Percentiles rank a stretch among this genome's conserved stretches.
These are phyloP conservation scores for Penicillium sp. DNA, from an alignment of 2,329 filamentous ascomycete species.

Conservation along the genomic window DNA sequence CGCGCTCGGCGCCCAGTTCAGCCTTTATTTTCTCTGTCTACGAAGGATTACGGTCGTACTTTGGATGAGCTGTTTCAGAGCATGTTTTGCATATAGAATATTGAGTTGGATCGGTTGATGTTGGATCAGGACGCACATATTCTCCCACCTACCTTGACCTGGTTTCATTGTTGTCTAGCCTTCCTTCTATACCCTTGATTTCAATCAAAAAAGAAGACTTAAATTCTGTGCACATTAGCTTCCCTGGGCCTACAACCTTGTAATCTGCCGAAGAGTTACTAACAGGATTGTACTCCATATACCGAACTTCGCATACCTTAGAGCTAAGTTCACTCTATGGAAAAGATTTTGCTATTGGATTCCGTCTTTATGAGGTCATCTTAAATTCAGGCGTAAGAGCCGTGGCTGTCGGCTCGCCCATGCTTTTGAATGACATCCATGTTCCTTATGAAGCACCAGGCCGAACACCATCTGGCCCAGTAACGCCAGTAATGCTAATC, in stretches of 20 bases:
- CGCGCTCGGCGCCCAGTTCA: conserved; percentile 88
- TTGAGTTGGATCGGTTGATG: not conserved
- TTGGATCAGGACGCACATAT: conserved; percentile 2
- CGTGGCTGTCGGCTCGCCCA: not conserved
- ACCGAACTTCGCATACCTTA: too few relatives aligned
- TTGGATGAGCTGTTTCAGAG: conserved; percentile 44
- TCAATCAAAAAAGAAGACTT: not conserved
- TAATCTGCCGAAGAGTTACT: too few relatives aligned
- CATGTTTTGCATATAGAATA: conserved; percentile 14
- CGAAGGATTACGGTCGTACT: conserved; percentile 74
- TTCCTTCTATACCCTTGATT: conserved; percentile 1
- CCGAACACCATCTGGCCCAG: not conserved
- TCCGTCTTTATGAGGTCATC: not conserved
- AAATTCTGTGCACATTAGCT: not conserved
- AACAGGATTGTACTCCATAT: too few relatives aligned
- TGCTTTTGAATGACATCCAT: not conserved
- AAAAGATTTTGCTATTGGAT: not conserved
- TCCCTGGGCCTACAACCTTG: not conserved
- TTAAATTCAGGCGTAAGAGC: not conserved
- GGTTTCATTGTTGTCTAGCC: not conserved
- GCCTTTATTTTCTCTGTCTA: conserved; percentile 97
- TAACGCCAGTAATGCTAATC: conserved; percentile 25
- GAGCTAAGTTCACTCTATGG: too few relatives aligned
- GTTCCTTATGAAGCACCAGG: not conserved
- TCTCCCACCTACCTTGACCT: not conserved